Evolutionary conservation across 495 filamentous ascomycete genomes (phyloP).

Genomic region (Hypoxylon lenormandii): DNA sequence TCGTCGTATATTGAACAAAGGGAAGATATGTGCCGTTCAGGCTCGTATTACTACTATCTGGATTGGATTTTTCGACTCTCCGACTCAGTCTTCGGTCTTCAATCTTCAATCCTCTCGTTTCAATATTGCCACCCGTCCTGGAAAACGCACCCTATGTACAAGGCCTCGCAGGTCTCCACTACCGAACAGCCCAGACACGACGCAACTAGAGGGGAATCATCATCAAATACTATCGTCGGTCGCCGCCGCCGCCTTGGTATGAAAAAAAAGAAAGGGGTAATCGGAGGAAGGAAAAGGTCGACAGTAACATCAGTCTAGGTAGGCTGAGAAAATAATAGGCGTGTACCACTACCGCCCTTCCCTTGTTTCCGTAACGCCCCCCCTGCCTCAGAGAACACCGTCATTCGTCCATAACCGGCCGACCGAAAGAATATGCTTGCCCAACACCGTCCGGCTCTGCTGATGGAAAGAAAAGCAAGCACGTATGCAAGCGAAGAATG

Average conservation of each 20-base stretch:
- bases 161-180: conserved; percentile 19
- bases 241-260: conserved; percentile 15
- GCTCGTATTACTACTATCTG: conserved; percentile 46
- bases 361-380: conserved; percentile 38
- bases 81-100: conserved; percentile 17
- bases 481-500: conserved; percentile 39
- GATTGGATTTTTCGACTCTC: conserved; percentile 19
- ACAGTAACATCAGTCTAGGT: conserved; percentile 36
- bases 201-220: conserved; percentile 17
- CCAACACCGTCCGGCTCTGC: conserved; percentile 41
- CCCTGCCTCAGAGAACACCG: conserved; percentile 33
- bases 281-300: conserved; percentile 9
- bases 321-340: conserved; percentile 16
- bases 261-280: conserved; percentile 8
- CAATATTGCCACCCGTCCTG: background rate
- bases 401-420: conserved; percentile 34
- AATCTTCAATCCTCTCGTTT: conserved; percentile 16
- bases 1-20: conserved; percentile 40
- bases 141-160: conserved; percentile 33
- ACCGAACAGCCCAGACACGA: conserved; percentile 7
- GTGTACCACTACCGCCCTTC: background rate
- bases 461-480: conserved; percentile 38
- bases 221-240: conserved; percentile 23
- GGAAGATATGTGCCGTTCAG: conserved; percentile 39
- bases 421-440: conserved; percentile 35